Conservation (phyloP, 169 alveolate genomes). For the Miamiensis avidus region DNA sequence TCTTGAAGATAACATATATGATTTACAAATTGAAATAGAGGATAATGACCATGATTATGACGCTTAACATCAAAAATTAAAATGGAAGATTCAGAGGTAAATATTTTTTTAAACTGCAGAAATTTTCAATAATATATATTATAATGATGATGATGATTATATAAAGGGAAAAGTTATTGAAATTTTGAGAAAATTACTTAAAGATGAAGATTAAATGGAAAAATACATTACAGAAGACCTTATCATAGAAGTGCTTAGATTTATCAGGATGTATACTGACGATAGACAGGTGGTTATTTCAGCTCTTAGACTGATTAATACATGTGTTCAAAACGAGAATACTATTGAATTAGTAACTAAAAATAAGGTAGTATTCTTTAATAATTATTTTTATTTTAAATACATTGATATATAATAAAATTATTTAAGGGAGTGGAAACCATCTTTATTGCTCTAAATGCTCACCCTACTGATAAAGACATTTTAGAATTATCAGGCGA, state of each 20-base stretch:
- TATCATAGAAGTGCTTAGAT: background rate
- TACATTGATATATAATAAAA: too few species aligned
- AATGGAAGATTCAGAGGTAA: too few species aligned
- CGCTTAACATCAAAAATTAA: too few species aligned
- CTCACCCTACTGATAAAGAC: constrained; percentile 23
- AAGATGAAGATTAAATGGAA: background rate
- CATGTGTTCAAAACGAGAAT: background rate
- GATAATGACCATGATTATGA: too few species aligned
- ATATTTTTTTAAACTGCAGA: too few species aligned
- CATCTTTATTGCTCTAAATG: constrained; percentile 24
- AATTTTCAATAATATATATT: too few species aligned
- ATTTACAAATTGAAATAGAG: too few species aligned
- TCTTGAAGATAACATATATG: background rate
- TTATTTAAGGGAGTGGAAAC: background rate
- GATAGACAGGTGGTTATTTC: background rate
- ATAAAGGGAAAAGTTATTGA: background rate
- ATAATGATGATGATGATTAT: too few species aligned
- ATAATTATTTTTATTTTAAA: too few species aligned
- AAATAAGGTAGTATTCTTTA: too few species aligned
- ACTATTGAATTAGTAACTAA: background rate
- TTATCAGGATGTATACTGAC: background rate
- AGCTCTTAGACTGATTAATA: background rate
- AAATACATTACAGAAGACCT: background rate
- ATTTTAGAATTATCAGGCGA: constrained; percentile 5
- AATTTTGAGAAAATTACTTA: background rate